Evolutionary conservation across 1,139 yeast genomes (phyloP).

Genomic region (Blastobotrys elegans): DNA sequence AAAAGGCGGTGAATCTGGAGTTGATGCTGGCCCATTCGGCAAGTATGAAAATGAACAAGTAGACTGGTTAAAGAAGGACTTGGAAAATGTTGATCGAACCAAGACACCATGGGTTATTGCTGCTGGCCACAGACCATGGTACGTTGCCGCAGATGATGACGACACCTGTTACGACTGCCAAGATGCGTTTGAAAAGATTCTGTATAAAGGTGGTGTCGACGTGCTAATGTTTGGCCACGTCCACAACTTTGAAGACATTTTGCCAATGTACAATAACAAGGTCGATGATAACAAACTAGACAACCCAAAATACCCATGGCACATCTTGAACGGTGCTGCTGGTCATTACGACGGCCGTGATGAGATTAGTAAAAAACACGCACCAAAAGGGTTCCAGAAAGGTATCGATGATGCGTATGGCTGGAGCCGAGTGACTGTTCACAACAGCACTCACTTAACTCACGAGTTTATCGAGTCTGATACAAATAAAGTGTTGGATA

Average conservation of each 20-base stretch:
- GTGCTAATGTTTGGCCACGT: slow-evolving; percentile 30
- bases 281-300: slow-evolving; percentile 29
- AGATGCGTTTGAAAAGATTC: slow-evolving; percentile 28
- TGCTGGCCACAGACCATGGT: slow-evolving; percentile 39
- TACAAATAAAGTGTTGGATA: slow-evolving; percentile 40
- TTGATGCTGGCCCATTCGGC: slow-evolving; percentile 27
- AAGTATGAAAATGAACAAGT: slow-evolving; percentile 27
- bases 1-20: slow-evolving; percentile 20
- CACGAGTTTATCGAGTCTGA: slow-evolving; percentile 36
- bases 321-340: slow-evolving; percentile 30
- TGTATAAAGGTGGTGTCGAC: slow-evolving; percentile 28
- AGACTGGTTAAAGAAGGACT: slow-evolving; percentile 41
- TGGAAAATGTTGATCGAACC: slow-evolving; percentile 32
- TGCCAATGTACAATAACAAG: slow-evolving; percentile 23
- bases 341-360: slow-evolving; percentile 32
- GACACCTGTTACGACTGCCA: slow-evolving; percentile 27
- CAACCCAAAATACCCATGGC: slow-evolving; percentile 31
- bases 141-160: slow-evolving; percentile 21
- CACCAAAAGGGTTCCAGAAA: slow-evolving; percentile 7
- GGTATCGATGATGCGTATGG: slow-evolving; percentile 24
- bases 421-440: slow-evolving; percentile 44
- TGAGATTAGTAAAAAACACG: slow-evolving; percentile 14
- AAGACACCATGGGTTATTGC: slow-evolving; percentile 34
- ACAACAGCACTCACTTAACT: slow-evolving; percentile 44
- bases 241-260: slow-evolving; percentile 29